These are phyloP conservation scores for Vitis cinerea DNA, from an alignment of 164 flowering plant genomes.

Conservation along the genomic window DNA sequence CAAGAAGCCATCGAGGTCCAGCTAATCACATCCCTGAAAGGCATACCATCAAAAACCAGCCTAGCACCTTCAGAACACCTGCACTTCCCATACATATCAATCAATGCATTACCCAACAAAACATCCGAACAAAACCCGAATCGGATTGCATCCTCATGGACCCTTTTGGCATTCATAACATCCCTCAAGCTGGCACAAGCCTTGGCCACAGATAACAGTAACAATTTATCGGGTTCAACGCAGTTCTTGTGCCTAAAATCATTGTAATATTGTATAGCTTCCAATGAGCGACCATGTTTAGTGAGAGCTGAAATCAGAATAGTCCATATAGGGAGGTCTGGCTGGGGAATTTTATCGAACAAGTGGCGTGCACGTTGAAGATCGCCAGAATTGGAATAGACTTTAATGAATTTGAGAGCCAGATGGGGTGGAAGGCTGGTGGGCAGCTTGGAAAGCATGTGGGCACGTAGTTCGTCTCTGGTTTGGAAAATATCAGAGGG, in stretches of 20 bases:
- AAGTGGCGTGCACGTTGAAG: slow-evolving; percentile 42
- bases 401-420: slow-evolving; percentile 25
- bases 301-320: slow-evolving; percentile 44
- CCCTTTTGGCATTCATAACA: slow-evolving; percentile 34
- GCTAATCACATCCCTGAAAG: slow-evolving; percentile 48
- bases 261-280: slow-evolving; percentile 28
- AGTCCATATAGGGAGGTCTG: slow-evolving; percentile 42
- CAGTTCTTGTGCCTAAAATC: slow-evolving; percentile 2
- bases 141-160: slow-evolving; percentile 42
- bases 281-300: slow-evolving; percentile 38
- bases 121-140: slow-evolving; percentile 37
- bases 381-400: slow-evolving; percentile 31
- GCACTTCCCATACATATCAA: slow-evolving; percentile 62
- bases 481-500: too few relatives aligned
- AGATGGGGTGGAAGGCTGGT: slow-evolving; percentile 27
- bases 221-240: slow-evolving; percentile 36
- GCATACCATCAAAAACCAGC: slow-evolving; percentile 35
- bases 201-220: slow-evolving; percentile 41
- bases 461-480: neutral
- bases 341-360: slow-evolving; percentile 54
- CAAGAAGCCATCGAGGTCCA: slow-evolving; percentile 58
- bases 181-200: slow-evolving; percentile 45
- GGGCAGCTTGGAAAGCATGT: slow-evolving; percentile 29
- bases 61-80: slow-evolving; percentile 34
- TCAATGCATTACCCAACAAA: slow-evolving; percentile 46